Evolutionary conservation across 306 rosid species (phyloP), one percentile per base, ranked within the genome.

Genomic region (Malus orientalis): DNA sequence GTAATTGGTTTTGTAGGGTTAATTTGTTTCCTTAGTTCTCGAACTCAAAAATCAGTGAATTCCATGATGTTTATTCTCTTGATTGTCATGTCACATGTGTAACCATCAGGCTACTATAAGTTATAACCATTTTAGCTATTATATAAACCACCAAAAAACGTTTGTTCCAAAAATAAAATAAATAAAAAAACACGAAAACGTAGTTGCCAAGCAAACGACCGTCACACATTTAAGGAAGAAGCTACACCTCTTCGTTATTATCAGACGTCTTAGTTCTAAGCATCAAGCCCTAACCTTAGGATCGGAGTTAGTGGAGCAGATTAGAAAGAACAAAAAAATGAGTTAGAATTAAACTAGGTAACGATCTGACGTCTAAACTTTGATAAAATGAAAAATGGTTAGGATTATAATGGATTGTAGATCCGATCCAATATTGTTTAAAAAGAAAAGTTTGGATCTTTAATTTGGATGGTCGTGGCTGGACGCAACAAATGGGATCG

Each of bases 391-490:
- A 25, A 5, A 61, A 61, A 61, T 12, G 2, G 30, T 58, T 11
- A 13, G 61, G 69, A 54, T 30, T 40, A 62, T 70, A 53, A 70
- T 61, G 68, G 71, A 69, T 73, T 75, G 70, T 77, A 49, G 55
- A 49, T 4, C 20, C 55, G 3, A 49, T 49, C 20, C 55, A 49
- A 16, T 49, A 49, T 15, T 49, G 20, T 15, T 15, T 49, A 49
- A 15, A 49, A 40, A 68, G 20, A 15, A 71, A 77, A 77, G 77
- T 44, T 47, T 64, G 66, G 60, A 54, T 79, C 76, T 75, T 81
- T 33, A 33, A 33, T 33, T 73, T 27, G 20, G 36, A 49, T 49
- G 20, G 54, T 49, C 54, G 77, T 86, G 84, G 83, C 81, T 71
- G 45, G 45, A 62, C 61, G 67, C 72, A 84, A 81, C 70, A 72